Evolutionary conservation across 2,329 filamentous ascomycete genomes (phyloP).

Genomic region (Mycocentrospora acerina): DNA sequence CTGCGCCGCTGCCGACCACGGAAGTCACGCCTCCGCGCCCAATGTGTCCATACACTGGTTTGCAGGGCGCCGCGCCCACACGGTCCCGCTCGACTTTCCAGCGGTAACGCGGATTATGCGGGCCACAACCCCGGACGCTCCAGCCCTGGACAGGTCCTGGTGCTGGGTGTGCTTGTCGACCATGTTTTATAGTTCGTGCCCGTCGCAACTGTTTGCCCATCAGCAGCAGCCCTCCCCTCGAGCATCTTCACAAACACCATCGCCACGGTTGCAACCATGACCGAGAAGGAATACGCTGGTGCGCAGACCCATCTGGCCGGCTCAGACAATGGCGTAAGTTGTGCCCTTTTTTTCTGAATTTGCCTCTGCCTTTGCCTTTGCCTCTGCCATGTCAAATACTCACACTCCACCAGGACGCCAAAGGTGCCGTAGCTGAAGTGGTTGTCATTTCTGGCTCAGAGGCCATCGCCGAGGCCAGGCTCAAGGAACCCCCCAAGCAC

Average conservation of each 20-base stretch:
- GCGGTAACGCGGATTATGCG: constrained; percentile 16
- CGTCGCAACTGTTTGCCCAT: constrained; percentile 5
- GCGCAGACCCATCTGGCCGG: constrained; percentile 9
- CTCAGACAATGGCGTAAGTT: constrained; percentile 18
- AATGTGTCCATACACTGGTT: constrained; percentile 6
- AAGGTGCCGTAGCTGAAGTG: constrained; percentile 33
- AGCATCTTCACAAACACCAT: constrained; percentile 3
- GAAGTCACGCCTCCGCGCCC: constrained; percentile 5
- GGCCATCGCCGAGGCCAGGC: constrained; percentile 57
- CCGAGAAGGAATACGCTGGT: constrained; percentile 10
- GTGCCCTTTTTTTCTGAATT: not conserved
- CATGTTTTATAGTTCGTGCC: constrained; percentile 15
- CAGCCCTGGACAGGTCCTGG: not conserved
- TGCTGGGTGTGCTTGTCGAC: constrained; percentile 4
- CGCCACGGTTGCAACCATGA: constrained; percentile 15
- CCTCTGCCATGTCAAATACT: no score
- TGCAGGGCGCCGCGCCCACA: constrained; percentile 12
- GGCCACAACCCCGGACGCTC: constrained; percentile 8
- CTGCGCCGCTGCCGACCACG: constrained; percentile 1
- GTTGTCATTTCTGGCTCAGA: constrained; percentile 55
- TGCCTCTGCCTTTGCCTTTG: no score
- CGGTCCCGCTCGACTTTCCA: constrained; percentile 7
- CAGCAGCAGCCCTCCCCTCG: constrained; percentile 11
- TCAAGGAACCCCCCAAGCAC: constrained; percentile 51
- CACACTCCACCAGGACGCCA: constrained; percentile 10